Base-by-base conservation (phyloP, 1,139 yeast genomes). In the Arxiozyma telluris region DNA sequence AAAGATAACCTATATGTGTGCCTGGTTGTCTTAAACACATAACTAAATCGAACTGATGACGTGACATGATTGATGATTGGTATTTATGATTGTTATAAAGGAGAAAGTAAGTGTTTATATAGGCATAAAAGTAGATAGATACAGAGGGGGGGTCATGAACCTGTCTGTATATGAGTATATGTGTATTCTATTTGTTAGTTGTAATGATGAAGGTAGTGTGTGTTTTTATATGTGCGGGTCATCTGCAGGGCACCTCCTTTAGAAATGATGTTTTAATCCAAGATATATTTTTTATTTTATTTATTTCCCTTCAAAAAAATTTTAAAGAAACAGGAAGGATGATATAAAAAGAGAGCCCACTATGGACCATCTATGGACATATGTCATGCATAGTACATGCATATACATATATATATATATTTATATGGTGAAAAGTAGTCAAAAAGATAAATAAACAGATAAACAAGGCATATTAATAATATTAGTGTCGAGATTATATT, bases 21-120 rank as follows among this genome's bases (percentile, higher is more conserved):
- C 98, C 97, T 1, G 96, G 90, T 63, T 83, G 95, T 65, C 86
- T 87, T 78, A 87, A 75, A 67, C 98, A 91, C 73, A 86, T 84
- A 4, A 87, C 80, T 41, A 91, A 76, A 68, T 91, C 98, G 57
- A 85, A 83, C 67, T 90, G 96, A 69, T 90, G 96, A 56, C 95
- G 83, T 3, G 96, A 88, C 97, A 90, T 90, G 11, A 27, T n/a
- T 25, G 21, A n/a, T 44, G 15, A 25, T 25, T 22, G 25, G 6
- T 47, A n/a, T n/a, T 20, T 39, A 27, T n/a, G 34, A 4, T 41
- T 22, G 17, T 50, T 27, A 20, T 9, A 12, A 17, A 44, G 21
- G n/a, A n/a, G 20, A 48, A 15, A 34, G 6, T 34, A 34, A 44
- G 17, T 34, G 39, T 34, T 12, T 34, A 34, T 12, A 15, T 34